Evolutionary conservation across 2,329 filamentous ascomycete species (phyloP), one percentile per base, ranked within the genome.

Genomic region (Colletotrichum falcatum): DNA sequence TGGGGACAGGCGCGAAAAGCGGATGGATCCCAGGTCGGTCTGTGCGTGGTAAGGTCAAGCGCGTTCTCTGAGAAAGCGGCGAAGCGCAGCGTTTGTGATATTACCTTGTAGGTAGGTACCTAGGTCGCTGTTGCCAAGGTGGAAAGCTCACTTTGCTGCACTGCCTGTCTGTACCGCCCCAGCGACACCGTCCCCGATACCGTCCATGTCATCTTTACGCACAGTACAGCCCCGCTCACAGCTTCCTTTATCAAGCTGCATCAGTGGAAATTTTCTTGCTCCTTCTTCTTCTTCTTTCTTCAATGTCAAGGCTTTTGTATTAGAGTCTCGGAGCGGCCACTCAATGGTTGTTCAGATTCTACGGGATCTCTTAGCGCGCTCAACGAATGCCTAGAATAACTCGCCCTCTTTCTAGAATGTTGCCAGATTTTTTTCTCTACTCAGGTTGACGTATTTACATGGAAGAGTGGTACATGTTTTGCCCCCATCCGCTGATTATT

Each of bases 281-380:
- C 71, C 78, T 78, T 78, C 79, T 78, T 78, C 81, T 81, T 81
- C 81, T 83, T 83, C 83, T 83, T 81, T 82, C 85, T 83, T 87
- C 86, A 95, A 93, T 94, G 91, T 94, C 90, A 89, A 86, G 90
- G 91, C 94, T 91, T 92, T 91, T 90, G 93, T 93, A 93, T 95
- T 98, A 98, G 96, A 99, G 96, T 99, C 96, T 97, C 95, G 95
- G 92, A 92, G 90, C 90, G 90, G 92, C 90, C 82, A 80, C 80
- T 95, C 93, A 94, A 88, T 98, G 89, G 92, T 94, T 94, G 90
- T 93, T 94, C 93, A 97, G 94, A 89, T 91, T 89, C 90, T 87
- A 82, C 82, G 86, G 84, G 89, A 91, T 86, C 88, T 93, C 95
- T 92, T 85, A 86, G 93, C 95, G 95, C 94, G 96, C 96, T 99